Base-by-base conservation (phyloP, 768 basidiomycete species). In the Gloeophyllum trabeum region DNA sequence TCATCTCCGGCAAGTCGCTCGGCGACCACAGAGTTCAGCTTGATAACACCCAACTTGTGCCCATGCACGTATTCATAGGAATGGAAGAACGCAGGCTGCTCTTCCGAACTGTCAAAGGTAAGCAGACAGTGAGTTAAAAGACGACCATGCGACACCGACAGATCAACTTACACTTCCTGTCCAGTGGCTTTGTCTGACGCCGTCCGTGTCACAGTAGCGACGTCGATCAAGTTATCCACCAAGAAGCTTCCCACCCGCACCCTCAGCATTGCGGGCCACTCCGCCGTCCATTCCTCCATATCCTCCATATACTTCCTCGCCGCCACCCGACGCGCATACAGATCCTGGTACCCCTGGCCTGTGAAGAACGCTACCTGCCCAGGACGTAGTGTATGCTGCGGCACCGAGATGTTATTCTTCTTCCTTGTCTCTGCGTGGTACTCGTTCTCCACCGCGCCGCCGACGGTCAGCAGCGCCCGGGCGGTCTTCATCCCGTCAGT, bases 51-150 rank as follows among this genome's bases (percentile, higher is more conserved):
- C n/a, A 96, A 71, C 56, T 91, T 94, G 47, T 80, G 80, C 1
- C 94, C 92, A n/a, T 87, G 76, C n/a, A 81, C 57, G 56, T 92
- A 94, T 59, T 97, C 93, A 56, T 96, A 96, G 2, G 78, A 71
- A 54, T 96, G 92, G 42, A 77, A 79, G 62, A 98, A 92, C 1
- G 93, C 94, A 0, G 87, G 86, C 51, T 97, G 93, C 16, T 66
- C 64, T 58, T 96, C 91, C 23, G 71, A 63, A 28, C 83, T 87
- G 48, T n/a, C n/a, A n/a, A n/a, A n/a, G n/a, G n/a, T 4, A 42
- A 12, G 35, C n/a, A 7, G 25, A 38, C 3, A 40, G 51, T 21
- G 52, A 48, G 23, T 23, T 19, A 28, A 19, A 14, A 34, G 32
- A 12, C 30, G 10, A 10, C 10, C 28, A 32, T 32, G 10, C 28